Evolutionary conservation across 169 alveolate species (phyloP), one percentile per base, ranked within the genome.

Genomic region (Plasmodium ovale): DNA sequence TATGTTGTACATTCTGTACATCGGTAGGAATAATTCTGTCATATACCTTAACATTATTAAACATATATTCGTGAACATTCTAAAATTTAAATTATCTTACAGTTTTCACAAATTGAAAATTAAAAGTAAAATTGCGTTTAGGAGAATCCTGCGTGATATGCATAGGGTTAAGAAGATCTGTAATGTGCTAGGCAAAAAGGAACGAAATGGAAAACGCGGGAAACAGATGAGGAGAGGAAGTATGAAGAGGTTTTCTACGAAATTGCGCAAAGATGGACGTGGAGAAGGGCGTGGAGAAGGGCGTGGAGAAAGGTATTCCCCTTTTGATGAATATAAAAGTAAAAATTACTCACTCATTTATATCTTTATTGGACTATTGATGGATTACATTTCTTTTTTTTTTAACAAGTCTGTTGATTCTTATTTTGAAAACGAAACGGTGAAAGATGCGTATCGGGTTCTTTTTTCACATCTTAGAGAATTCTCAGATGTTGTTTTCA

Each of bases 271-370:
- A 60, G 12, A 33, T 35, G 14, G 16, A 23, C 12, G 27, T 2
- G 33, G 33, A 33, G 12, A 12, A 35, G 16, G 1, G 23, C 16
- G 2, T 12, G 3, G 10, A 19, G 72, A 53, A 14, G 16, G 23
- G 4, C 2, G 27, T 19, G 37, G 27, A 21, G n/a, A 0, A 60
- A 27, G 29, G 29, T 37, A 16, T 19, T 23, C 29, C 27, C 31
- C 58, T 2, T 72, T 9, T 39, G 84, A 82, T 14, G 68, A 65
- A 29, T 58, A 49, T 56, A 6, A n/a, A 56, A 64, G 51, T 44
- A 59, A 33, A 16, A 82, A 82, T 82, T 82, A 82, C 42, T 82
- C 90, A 12, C 51, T 82, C 3, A 47, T 82, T 37, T 82, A 64
- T 59, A 25, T 82, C 42, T 70, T 82, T 59, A 59, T 82, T 27